Conservation (phyloP, 768 basidiomycete species). For the Nidularia pulvinata region DNA sequence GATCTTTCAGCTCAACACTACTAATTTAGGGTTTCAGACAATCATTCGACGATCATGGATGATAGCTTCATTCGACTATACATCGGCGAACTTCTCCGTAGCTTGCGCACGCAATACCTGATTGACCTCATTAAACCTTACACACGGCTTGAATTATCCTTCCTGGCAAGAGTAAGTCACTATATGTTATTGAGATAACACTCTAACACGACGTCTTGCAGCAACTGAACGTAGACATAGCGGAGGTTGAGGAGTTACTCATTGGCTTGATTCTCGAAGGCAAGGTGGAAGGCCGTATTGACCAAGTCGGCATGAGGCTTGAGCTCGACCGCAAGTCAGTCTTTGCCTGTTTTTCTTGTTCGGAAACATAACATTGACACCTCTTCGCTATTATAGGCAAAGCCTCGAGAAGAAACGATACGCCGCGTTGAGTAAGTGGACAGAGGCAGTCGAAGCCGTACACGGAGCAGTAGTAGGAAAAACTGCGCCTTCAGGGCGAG, state of each 20-base stretch:
- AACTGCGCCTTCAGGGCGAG: constrained; percentile 45
- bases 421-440: constrained; percentile 79
- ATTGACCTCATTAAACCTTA: constrained; percentile 99
- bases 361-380: neutral
- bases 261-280: constrained; percentile 94
- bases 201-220: constrained; percentile 21
- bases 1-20: constrained; percentile 4
- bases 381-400: constrained; percentile 48
- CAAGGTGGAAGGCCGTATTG: constrained; percentile 96
- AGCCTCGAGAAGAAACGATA: constrained; percentile 88
- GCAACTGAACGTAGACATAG: constrained; percentile 95
- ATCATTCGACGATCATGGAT: constrained; percentile 94
- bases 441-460: constrained; percentile 74
- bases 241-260: constrained; percentile 93
- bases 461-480: constrained; percentile 79
- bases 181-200: neutral
- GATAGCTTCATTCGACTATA: constrained; percentile 94
- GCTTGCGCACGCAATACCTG: constrained; percentile 93
- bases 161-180: constrained; percentile 79
- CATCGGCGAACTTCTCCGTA: constrained; percentile 94
- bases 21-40: constrained; percentile 50
- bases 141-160: constrained; percentile 89
- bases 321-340: constrained; percentile 86
- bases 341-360: neutral
- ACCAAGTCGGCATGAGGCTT: constrained; percentile 93